phyloP scores from a whole-genome alignment of 1,139 yeast genomes.

The Yamadazyma buinensis region DNA sequence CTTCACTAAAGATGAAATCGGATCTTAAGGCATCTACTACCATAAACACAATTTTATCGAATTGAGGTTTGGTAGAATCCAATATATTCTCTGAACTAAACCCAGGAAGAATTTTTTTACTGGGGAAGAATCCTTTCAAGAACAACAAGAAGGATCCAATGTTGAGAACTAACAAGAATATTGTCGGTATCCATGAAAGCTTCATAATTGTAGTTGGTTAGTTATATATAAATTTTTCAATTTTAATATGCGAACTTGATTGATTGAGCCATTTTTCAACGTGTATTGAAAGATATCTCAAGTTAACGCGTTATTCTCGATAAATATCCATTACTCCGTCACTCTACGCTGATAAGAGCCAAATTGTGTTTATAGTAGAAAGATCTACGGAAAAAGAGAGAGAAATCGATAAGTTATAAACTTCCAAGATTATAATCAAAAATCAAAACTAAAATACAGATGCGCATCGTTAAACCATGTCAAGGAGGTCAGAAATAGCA shows the following conservation, averaged over 20 bases:
- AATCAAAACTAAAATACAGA: no score
- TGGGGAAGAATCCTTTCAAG: slow-evolving; percentile 84
- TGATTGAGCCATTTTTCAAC: no score
- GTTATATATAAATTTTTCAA: no score
- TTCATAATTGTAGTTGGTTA: slow-evolving; percentile 2
- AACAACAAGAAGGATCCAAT: slow-evolving; percentile 44
- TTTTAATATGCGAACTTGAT: not conserved
- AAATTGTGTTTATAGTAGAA: no score
- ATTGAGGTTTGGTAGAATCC: slow-evolving; percentile 28
- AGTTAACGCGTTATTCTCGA: no score
- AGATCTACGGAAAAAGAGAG: no score
- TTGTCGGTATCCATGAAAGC: slow-evolving; percentile 7
- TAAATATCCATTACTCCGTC: no score
- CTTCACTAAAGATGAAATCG: slow-evolving; percentile 74
- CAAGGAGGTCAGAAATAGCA: slow-evolving; percentile 73
- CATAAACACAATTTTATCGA: slow-evolving; percentile 69
- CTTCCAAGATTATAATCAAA: no score
- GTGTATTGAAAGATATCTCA: no score
- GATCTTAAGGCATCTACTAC: slow-evolving; percentile 92
- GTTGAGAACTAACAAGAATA: slow-evolving; percentile 7
- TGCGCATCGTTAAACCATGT: slow-evolving; percentile 39
- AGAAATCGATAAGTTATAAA: no score
- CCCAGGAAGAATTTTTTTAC: slow-evolving; percentile 71
- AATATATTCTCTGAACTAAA: slow-evolving; percentile 25
- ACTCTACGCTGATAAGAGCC: no score